A percentile compares a stretch with the other conserved stretches of the same genome.
phyloP scores from a whole-genome alignment of 164 flowering plant genomes.

The Liquidambar formosana region DNA sequence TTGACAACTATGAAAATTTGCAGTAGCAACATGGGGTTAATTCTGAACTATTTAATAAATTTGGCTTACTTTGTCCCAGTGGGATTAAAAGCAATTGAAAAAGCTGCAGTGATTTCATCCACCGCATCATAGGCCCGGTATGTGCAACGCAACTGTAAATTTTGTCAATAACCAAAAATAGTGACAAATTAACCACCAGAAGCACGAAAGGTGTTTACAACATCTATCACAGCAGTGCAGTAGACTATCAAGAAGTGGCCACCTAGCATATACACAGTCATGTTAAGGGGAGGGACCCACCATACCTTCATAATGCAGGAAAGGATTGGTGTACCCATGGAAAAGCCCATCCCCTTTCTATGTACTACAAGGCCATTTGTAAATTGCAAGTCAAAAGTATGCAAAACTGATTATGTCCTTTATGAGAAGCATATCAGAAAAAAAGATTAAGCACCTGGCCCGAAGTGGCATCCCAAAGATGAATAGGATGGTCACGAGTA shows the following conservation, averaged over 20 bases:
- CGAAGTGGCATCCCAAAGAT: slow-evolving; percentile 92
- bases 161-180: background rate
- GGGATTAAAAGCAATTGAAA: slow-evolving; percentile 85
- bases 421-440: background rate
- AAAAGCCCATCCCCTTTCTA: slow-evolving; percentile 3
- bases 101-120: slow-evolving; percentile 96
- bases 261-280: background rate
- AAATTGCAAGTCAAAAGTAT: background rate
- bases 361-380: background rate
- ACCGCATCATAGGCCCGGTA: slow-evolving; percentile 93
- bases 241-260: background rate
- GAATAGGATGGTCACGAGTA: slow-evolving; percentile 96
- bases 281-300: background rate
- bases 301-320: background rate
- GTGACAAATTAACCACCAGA: background rate
- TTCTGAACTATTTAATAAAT: background rate
- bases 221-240: background rate
- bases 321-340: background rate
- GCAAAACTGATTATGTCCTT: background rate
- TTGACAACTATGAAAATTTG: background rate
- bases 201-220: background rate
- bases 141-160: slow-evolving; percentile 87
- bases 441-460: slow-evolving; percentile 59
- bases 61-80: slow-evolving; percentile 67
- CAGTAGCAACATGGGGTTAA: slow-evolving; percentile 2